These are phyloP conservation scores for Backusella luteola DNA, from an alignment of 192 early-diverging fungal genomes.

Conservation along the genomic window DNA sequence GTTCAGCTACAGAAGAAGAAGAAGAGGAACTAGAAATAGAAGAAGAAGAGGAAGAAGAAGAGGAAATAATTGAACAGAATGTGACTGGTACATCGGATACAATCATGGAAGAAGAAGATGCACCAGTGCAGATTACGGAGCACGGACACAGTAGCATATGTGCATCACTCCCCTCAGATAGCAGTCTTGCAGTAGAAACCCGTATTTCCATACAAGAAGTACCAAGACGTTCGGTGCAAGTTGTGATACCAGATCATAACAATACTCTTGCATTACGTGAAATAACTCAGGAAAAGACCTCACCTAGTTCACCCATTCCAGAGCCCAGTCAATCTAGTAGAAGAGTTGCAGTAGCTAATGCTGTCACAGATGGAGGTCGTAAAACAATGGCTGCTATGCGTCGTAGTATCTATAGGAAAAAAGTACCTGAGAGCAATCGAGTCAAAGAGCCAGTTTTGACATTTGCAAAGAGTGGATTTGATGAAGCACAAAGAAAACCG, in stretches of 20 bases:
- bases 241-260: not conserved
- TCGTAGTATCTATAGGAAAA: conserved; percentile 10
- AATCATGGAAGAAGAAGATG: not conserved
- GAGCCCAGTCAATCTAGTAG: not conserved
- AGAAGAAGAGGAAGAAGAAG: not conserved
- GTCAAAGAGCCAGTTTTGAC: not conserved
- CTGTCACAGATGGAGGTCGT: conserved; percentile 5
- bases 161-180: not conserved
- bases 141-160: not conserved
- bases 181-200: not conserved
- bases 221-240: not conserved
- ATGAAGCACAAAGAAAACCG: not conserved
- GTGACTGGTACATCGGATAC: not conserved
- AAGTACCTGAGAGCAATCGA: not conserved
- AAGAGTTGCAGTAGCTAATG: not conserved
- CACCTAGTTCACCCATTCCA: not conserved
- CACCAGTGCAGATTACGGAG: not conserved
- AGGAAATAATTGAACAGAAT: not conserved
- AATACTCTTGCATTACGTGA: not conserved
- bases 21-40: not conserved
- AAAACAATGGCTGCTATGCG: conserved; percentile 15
- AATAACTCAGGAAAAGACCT: not conserved
- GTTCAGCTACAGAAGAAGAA: not conserved
- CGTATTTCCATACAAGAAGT: conserved; percentile 2
- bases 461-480: not conserved